These are phyloP conservation scores for Phytophthora agathidicida DNA, from an alignment of 352 stramenopile species.

Conservation along the genomic window DNA sequence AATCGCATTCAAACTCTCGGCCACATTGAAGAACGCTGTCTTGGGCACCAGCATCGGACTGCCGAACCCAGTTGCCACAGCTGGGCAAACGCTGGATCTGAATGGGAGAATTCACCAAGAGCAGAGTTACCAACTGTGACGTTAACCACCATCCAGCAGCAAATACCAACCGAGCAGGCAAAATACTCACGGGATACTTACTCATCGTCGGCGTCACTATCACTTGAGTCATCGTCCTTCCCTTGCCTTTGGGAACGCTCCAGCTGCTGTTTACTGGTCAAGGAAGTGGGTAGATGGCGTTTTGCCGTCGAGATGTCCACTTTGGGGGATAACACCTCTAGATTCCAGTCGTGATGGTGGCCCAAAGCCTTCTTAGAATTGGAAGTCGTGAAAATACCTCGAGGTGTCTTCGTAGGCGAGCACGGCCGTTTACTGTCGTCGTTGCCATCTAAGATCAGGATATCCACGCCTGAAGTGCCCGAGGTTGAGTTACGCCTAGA, in stretches of 20 bases:
- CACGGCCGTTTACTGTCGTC: conserved; percentile 51
- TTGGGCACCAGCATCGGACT: conserved; percentile 24
- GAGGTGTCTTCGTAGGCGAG: conserved; percentile 56
- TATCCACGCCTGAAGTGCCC: conserved; percentile 43
- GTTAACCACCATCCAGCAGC: neutral
- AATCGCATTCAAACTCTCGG: conserved; percentile 72
- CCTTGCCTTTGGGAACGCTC: conserved; percentile 30
- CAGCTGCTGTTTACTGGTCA: conserved; percentile 43
- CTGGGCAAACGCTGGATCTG: conserved; percentile 17
- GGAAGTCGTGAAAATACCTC: conserved; percentile 50
- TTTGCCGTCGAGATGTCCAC: conserved; percentile 54
- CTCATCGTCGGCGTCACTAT: conserved; percentile 66
- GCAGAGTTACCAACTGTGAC: conserved; percentile 5
- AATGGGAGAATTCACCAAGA: neutral
- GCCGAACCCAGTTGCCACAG: conserved; percentile 4
- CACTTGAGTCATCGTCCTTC: conserved; percentile 24
- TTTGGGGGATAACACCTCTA: conserved; percentile 60
- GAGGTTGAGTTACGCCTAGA: conserved; percentile 15
- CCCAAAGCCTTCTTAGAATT: conserved; percentile 17
- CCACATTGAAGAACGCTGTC: conserved; percentile 73
- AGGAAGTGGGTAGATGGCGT: conserved; percentile 35
- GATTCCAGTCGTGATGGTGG: conserved; percentile 56
- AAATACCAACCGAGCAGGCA: conserved; percentile 7
- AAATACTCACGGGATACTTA: conserved; percentile 46
- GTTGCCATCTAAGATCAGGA: conserved; percentile 61